Percentiles rank a stretch among this genome's conserved stretches.
Evolutionary conservation across 1,139 yeast species (phyloP).

Genomic region (Magnusiomyces ingens): DNA sequence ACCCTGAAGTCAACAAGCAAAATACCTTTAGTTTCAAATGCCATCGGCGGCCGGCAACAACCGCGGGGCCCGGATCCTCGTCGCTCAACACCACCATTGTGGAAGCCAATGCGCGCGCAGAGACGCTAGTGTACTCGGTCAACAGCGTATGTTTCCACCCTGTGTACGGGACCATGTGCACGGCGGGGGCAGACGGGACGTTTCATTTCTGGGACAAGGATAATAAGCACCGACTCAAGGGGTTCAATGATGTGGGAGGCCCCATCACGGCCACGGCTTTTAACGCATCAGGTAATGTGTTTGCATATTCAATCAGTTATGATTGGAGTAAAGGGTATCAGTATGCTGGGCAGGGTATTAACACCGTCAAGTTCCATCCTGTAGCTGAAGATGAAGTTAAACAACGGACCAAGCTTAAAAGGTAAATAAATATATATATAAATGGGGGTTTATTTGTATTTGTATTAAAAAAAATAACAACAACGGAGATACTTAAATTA

Average conservation of each 20-base stretch:
- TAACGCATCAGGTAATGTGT: conserved; percentile 74
- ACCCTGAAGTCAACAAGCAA: conserved; percentile 62
- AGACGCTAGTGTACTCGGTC: conserved; percentile 59
- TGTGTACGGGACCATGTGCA: conserved; percentile 78
- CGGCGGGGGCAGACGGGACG: conserved; percentile 94
- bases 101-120: conserved; percentile 11
- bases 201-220: conserved; percentile 97
- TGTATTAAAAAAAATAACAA: not conserved
- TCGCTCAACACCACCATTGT: too few species aligned
- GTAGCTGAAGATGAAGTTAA: conserved; percentile 81
- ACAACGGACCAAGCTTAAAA: conserved; percentile 44
- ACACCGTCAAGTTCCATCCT: conserved; percentile 72
- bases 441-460: not conserved
- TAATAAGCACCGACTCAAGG: conserved; percentile 78
- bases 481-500: not conserved
- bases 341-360: conserved; percentile 67
- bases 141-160: conserved; percentile 87
- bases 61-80: too few species aligned
- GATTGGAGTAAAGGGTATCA: conserved; percentile 81
- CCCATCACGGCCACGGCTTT: conserved; percentile 75
- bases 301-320: conserved; percentile 89
- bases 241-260: conserved; percentile 65
- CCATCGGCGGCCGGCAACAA: conserved; percentile 49
- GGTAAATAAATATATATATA: not conserved
- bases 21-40: conserved; percentile 86